Evolutionary conservation across 495 filamentous ascomycete species (phyloP).

Genomic region (Barbatosphaeria neglecta): DNA sequence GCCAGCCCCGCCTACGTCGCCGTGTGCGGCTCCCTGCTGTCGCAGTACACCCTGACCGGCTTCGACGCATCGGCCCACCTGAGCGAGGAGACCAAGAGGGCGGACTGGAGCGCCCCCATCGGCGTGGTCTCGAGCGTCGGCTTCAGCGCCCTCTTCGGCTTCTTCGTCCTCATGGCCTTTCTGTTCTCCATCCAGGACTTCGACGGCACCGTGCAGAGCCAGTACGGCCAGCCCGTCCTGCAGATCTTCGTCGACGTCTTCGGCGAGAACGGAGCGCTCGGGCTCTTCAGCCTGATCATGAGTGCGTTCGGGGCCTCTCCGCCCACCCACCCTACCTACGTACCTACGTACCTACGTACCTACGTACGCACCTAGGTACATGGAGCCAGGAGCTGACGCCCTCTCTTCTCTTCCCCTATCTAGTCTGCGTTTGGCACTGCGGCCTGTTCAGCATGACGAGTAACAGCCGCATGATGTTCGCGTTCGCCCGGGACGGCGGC

Average conservation of each 20-base stretch:
- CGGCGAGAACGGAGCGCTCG: slow-evolving; percentile 42
- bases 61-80: slow-evolving; percentile 50
- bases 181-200: slow-evolving; percentile 51
- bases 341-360: neutral
- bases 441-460: slow-evolving; percentile 47
- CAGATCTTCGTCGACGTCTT: slow-evolving; percentile 48
- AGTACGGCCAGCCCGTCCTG: slow-evolving; percentile 40
- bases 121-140: slow-evolving; percentile 49
- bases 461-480: slow-evolving; percentile 56
- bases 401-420: neutral
- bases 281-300: slow-evolving; percentile 45
- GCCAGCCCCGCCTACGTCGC: slow-evolving; percentile 37
- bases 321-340: too few relatives aligned
- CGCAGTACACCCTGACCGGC: slow-evolving; percentile 42
- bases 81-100: slow-evolving; percentile 47
- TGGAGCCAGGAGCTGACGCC: too few relatives aligned
- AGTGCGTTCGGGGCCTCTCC: too few relatives aligned
- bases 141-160: slow-evolving; percentile 48
- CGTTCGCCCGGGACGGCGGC: slow-evolving; percentile 43
- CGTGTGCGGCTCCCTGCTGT: slow-evolving; percentile 40
- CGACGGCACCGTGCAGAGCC: slow-evolving; percentile 25
- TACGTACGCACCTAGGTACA: neutral
- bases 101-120: slow-evolving; percentile 49
- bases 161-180: slow-evolving; percentile 48
- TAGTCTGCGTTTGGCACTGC: slow-evolving; percentile 48